Evolutionary conservation across 2,329 filamentous ascomycete species (phyloP).

Genomic region (Didymella pomorum): DNA sequence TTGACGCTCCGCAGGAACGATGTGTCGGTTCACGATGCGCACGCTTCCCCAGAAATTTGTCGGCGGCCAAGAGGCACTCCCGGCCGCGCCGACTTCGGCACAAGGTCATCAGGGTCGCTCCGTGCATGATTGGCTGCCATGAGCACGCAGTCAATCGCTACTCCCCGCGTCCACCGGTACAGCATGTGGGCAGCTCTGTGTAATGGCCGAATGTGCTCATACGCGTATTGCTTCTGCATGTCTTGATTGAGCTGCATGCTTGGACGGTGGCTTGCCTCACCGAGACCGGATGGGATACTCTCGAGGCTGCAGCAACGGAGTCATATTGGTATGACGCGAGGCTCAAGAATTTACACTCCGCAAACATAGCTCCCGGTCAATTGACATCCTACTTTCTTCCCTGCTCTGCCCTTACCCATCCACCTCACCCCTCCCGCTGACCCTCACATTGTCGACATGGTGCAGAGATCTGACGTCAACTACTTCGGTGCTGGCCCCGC

Average conservation of each 20-base stretch:
- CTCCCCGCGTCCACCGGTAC: slow-evolving; percentile 27
- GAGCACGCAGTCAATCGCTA: slow-evolving; percentile 29
- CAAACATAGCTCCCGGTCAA: slow-evolving; percentile 17
- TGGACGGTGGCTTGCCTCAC: slow-evolving; percentile 12
- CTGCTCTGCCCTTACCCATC: slow-evolving; percentile 12
- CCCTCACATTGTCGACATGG: slow-evolving; percentile 61
- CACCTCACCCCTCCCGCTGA: slow-evolving; percentile 9
- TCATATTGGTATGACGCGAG: slow-evolving; percentile 41
- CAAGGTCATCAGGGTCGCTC: slow-evolving; percentile 40
- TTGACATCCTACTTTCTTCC: slow-evolving; percentile 12
- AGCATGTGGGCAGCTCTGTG: slow-evolving; percentile 18
- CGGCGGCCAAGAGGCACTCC: slow-evolving; percentile 31
- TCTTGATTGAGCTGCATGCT: slow-evolving; percentile 12
- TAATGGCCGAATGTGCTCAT: slow-evolving; percentile 10
- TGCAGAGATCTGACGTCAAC: slow-evolving; percentile 74
- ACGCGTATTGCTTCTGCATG: slow-evolving; percentile 10
- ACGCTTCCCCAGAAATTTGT: slow-evolving; percentile 34
- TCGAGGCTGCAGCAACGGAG: slow-evolving; percentile 29
- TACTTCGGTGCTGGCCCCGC: slow-evolving; percentile 94
- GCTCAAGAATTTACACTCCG: slow-evolving; percentile 27
- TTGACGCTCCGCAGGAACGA: slow-evolving; percentile 22
- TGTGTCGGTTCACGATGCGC: slow-evolving; percentile 29
- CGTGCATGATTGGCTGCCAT: slow-evolving; percentile 35
- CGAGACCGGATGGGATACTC: slow-evolving; percentile 34
- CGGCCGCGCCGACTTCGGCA: slow-evolving; percentile 41